Evolutionary conservation across 306 rosid species (phyloP), one percentile per base, ranked within the genome.

Genomic region (Vicia faba): DNA sequence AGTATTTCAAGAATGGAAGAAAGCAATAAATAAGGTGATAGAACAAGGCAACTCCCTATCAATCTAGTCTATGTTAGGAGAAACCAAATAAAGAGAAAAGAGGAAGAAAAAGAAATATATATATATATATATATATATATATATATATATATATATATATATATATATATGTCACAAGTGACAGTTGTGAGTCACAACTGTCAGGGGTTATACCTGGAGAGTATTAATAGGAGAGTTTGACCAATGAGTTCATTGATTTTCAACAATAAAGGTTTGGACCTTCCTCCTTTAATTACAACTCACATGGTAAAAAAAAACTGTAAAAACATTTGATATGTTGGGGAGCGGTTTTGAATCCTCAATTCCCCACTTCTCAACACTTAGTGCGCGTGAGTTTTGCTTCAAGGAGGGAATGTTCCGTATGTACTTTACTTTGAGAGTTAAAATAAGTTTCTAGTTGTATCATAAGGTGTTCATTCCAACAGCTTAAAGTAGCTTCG

Each of bases 1-100:
- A 51, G 11, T 23, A 51, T 53, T 53, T 53, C 31, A 11, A 51
- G 58, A 51, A 20, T 51, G 31, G 33, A 51, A 51, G 58, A 6
- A 20, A 53, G 15, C 9, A 53, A 11, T 53, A 11, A 53, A 53
- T 53, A 53, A 1, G 25, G 2, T 46, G 9, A 49, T 49, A 8
- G 55, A 49, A 16, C 54, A 16, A 48, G 23, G 54, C 1, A 48
- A 16, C 23, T 16, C 54, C 23, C 23, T 48, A 16, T 15, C 54
- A 48, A 48, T 15, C 54, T 15, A 48, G 54, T 48, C 50, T 41
- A 12, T 41, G 46, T 41, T 11, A 41, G 46, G 14, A 41, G 14
- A 41, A 41, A n/a, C 5, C n/a, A 41, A 41, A 41, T 41, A 41
- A 11, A 41, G 14, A 11, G 46, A 41, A 41, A 41, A 41, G 11